Base-by-base conservation (phyloP, 805 yeast genomes). In the Hanseniaspora nectarophila region DNA sequence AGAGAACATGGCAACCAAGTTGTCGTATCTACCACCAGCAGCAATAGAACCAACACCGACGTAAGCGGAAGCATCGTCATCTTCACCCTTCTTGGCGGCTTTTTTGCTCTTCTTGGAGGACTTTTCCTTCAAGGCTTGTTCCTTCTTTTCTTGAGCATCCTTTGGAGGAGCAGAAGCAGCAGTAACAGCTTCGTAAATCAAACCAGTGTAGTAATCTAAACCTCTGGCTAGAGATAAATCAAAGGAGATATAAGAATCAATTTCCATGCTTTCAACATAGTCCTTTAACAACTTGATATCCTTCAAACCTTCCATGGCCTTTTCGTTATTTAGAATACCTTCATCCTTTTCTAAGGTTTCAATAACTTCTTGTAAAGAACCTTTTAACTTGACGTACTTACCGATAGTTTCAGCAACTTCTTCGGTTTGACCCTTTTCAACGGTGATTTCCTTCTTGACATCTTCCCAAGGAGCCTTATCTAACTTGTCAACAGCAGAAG, bases 1-100 rank as follows among this genome's bases (percentile, higher is more conserved):
- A 50, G 87, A 77, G 66, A 92, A 92, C 98, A 92, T 92, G 59
- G 96, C 96, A 35, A 92, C 97, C 55, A 92, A 77, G 61, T 84
- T 83, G 68, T 92, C 98, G 68, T 92, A 92, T 68, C 98, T 85
- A 58, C 98, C 98, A 70, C 98, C 98, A 46, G 95, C 98, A 48
- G 96, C 95, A 62, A 92, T 88, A 5, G 98, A 92, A 33, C 98
- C 98, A 40, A 90, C 95, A 60, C 98, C 98, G 51, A 92, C 97
- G 60, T 85, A 87, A 57, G 86, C 97, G 50, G 95, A 85, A 54
- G 95, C 96, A 67, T 92, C 97, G 58, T 87, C 96, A 49, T 77
- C 90, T 16, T 76, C 85, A 15, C 55, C 43, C 2, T 40, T 42
- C 13, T 33, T 42, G 40, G 40, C 15, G 26, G 26, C 40, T 16